A percentile compares a stretch with the other conserved stretches of the same genome.
Conservation (phyloP, 176 grass and related monocot species). For the Carex myosuroides region DNA sequence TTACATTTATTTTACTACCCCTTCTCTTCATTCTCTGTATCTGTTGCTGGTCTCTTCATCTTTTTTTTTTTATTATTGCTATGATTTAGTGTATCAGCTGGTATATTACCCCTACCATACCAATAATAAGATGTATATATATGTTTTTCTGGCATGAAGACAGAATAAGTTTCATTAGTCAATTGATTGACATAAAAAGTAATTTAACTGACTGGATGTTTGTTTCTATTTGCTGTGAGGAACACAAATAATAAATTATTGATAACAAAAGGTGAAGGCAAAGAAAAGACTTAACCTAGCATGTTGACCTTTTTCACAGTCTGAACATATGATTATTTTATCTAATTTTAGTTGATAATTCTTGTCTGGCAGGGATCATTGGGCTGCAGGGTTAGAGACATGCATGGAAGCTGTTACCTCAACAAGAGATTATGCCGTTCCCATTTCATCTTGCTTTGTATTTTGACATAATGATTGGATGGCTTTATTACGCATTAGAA, state of each 20-base stretch:
- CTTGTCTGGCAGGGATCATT: slow-evolving; percentile 50
- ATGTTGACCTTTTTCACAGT: neutral
- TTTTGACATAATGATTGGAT: neutral
- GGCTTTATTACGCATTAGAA: neutral
- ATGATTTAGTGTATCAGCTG: neutral
- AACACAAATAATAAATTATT: neutral
- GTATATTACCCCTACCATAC: neutral
- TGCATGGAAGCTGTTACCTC: neutral
- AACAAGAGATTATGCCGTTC: neutral
- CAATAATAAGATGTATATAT: neutral
- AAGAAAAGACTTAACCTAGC: neutral
- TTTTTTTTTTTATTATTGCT: neutral
- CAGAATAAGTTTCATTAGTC: neutral
- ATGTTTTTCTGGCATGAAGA: neutral
- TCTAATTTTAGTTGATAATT: neutral
- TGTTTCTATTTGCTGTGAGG: neutral
- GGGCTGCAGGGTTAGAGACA: slow-evolving; percentile 52
- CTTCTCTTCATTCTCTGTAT: neutral
- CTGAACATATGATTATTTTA: neutral
- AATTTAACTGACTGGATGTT: neutral
- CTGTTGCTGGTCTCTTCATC: neutral
- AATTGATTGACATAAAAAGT: neutral
- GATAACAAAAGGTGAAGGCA: neutral
- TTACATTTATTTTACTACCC: neutral
- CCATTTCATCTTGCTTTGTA: neutral